Percentiles rank a stretch among this genome's conserved stretches.
Conservation (phyloP, 2,329 filamentous ascomycete species). For the Exophiala sp. region DNA sequence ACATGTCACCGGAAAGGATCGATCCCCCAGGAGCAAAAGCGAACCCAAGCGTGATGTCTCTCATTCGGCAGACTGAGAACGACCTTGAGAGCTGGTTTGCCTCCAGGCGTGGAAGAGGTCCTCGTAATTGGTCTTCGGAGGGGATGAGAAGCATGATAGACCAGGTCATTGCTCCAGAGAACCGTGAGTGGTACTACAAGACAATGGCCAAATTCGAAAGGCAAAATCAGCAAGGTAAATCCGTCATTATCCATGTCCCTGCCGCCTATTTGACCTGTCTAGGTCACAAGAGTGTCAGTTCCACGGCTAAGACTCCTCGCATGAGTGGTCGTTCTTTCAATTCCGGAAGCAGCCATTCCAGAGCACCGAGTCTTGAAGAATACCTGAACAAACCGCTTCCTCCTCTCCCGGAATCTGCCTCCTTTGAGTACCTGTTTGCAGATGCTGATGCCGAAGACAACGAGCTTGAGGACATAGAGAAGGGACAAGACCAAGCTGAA, state of each 20-base stretch:
- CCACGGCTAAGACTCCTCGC: neutral
- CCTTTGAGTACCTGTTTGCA: constrained; percentile 17
- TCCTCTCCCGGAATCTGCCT: constrained; percentile 14
- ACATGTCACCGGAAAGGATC: neutral
- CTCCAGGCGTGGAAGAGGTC: neutral
- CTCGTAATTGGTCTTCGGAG: neutral
- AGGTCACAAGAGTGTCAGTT: neutral
- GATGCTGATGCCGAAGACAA: constrained; percentile 10
- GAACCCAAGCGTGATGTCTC: neutral
- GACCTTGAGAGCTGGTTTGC: neutral
- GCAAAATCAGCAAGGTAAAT: neutral
- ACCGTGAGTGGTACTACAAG: constrained; percentile 2
- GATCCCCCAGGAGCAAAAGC: neutral
- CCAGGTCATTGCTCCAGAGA: constrained; percentile 1
- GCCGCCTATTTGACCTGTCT: neutral
- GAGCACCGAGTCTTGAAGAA: constrained; percentile 4
- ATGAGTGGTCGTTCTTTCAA: constrained; percentile 2
- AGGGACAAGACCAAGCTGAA: neutral
- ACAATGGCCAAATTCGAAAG: neutral
- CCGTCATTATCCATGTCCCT: neutral
- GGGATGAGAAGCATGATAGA: constrained; percentile 2
- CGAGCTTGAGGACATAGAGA: neutral
- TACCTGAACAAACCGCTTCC: constrained; percentile 23
- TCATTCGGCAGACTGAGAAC: neutral
- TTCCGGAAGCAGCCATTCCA: neutral